Base-by-base conservation (phyloP, 1,284 basidiomycete genomes). In the Trichosporon sp. region DNA sequence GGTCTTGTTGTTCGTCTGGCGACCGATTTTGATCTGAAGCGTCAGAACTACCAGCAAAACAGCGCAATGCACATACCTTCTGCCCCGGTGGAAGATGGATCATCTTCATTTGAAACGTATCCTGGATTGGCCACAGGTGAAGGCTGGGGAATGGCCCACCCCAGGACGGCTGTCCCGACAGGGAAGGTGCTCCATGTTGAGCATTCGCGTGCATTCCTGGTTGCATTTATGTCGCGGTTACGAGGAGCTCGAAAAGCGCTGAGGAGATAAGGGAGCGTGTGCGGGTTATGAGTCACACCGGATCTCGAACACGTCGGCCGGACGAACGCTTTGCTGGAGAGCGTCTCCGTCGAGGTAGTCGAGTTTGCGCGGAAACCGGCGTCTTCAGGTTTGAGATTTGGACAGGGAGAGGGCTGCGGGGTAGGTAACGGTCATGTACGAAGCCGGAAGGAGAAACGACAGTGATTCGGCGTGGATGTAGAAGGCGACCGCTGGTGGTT, bases 1-100 rank as follows among this genome's bases (percentile, higher is more conserved):
- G 0, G 95, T 98, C 86, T 98, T 98, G 72, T 91, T 91, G 82
- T 96, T 98, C 27, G 95, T 99, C 84, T 99, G 96, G 68, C 95
- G 86, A n/a, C 97, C 96, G 79, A 99, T 96, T 87, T 98, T 98
- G 77, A 88, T 76, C 83, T 84, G 67, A 0, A 29, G 35, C n/a
- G 38, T 72, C 27, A 65, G 32, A 7, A 23, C 31, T 60, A 21
- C 63, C 1, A n/a, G 31, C 15, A 42, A 11, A 2, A 23, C 3
- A 15, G n/a, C 63, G 21, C 53, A 58, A 2, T 18, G 34, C 76
- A 42, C 38, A 72, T 60, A 80, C 79, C 60, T 77, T 70, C 63
- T 81, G 78, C 5, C 77, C 87, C 32, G 86, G 84, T 2, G 88
- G 85, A 56, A 99, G 89, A 58, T 92, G 89, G 76, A 99, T 96